These are phyloP conservation scores for Pythium angustatum DNA, from an alignment of 352 stramenopile genomes.

Conservation along the genomic window DNA sequence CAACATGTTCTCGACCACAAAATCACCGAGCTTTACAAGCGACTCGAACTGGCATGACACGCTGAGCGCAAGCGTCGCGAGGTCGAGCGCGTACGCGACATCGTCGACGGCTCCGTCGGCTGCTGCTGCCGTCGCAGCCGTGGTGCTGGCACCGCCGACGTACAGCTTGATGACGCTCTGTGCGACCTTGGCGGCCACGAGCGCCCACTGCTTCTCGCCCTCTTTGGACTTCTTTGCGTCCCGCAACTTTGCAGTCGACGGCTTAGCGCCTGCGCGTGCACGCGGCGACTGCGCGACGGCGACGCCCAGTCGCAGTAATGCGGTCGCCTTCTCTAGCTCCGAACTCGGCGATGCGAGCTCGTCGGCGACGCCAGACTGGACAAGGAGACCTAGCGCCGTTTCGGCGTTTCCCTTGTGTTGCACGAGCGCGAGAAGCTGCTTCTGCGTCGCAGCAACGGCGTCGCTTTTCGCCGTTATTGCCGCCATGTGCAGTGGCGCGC, in stretches of 20 bases:
- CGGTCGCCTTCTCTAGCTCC: slow-evolving; percentile 14
- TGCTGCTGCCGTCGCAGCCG: too few species aligned
- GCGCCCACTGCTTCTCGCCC: slow-evolving; percentile 33
- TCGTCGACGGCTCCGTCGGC: slow-evolving; percentile 12
- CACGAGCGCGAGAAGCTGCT: slow-evolving; percentile 32
- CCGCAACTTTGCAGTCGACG: not conserved
- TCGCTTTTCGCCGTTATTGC: slow-evolving; percentile 12
- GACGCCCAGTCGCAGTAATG: slow-evolving; percentile 11
- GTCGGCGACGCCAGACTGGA: not conserved
- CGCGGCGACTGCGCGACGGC: not conserved
- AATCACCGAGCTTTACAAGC: slow-evolving; percentile 47
- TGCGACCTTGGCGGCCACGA: slow-evolving; percentile 57
- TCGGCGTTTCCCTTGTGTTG: slow-evolving; percentile 23
- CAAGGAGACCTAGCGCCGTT: slow-evolving; percentile 13
- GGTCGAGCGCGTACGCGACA: slow-evolving; percentile 46
- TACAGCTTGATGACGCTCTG: slow-evolving; percentile 70
- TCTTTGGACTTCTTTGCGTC: slow-evolving; percentile 9
- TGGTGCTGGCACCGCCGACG: slow-evolving; percentile 24
- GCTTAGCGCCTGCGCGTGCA: not conserved
- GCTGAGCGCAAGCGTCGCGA: slow-evolving; percentile 55
- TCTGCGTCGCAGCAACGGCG: slow-evolving; percentile 26
- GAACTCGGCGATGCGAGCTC: slow-evolving; percentile 8
- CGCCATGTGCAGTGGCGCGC: not conserved
- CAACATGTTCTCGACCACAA: slow-evolving; percentile 77
- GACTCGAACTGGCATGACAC: slow-evolving; percentile 48